Percentiles rank a stretch among this genome's conserved stretches.
Conservation (phyloP, 108 stramenopile species). For the Cyclotella kingstonii region DNA sequence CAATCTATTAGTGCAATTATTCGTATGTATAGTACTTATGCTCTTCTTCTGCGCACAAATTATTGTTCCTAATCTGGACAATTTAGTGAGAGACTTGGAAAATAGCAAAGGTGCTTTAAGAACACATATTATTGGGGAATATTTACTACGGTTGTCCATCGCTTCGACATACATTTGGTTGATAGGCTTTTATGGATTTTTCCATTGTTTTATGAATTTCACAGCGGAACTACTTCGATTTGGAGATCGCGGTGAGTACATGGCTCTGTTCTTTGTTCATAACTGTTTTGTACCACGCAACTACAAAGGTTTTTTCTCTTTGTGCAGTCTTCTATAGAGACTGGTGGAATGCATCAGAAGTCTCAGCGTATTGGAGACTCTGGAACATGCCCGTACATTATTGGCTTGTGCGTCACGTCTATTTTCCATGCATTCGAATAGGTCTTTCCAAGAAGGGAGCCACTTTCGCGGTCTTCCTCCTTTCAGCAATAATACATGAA, state of each 20-base stretch:
- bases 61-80: slow-evolving; percentile 57
- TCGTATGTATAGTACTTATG: slow-evolving; percentile 45
- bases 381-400: slow-evolving; percentile 97
- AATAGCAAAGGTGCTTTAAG: slow-evolving; percentile 46
- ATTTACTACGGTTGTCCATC: slow-evolving; percentile 74
- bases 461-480: slow-evolving; percentile 81
- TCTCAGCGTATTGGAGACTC: slow-evolving; percentile 81
- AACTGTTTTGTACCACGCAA: not conserved
- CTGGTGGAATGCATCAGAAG: slow-evolving; percentile 91
- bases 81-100: slow-evolving; percentile 62
- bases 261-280: not conserved
- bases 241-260: slow-evolving; percentile 72
- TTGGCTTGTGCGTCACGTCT: slow-evolving; percentile 91
- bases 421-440: slow-evolving; percentile 79
- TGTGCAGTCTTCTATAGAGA: slow-evolving; percentile 63
- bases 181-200: slow-evolving; percentile 86
- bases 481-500: slow-evolving; percentile 93
- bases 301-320: not conserved
- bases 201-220: slow-evolving; percentile 89
- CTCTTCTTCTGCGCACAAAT: slow-evolving; percentile 70
- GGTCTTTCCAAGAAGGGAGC: slow-evolving; percentile 68
- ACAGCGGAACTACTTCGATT: slow-evolving; percentile 89
- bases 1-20: slow-evolving; percentile 54
- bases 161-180: slow-evolving; percentile 92
- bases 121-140: slow-evolving; percentile 60